Base-by-base conservation (phyloP, 352 stramenopile species). In the Phytopythium mirpurense region DNA sequence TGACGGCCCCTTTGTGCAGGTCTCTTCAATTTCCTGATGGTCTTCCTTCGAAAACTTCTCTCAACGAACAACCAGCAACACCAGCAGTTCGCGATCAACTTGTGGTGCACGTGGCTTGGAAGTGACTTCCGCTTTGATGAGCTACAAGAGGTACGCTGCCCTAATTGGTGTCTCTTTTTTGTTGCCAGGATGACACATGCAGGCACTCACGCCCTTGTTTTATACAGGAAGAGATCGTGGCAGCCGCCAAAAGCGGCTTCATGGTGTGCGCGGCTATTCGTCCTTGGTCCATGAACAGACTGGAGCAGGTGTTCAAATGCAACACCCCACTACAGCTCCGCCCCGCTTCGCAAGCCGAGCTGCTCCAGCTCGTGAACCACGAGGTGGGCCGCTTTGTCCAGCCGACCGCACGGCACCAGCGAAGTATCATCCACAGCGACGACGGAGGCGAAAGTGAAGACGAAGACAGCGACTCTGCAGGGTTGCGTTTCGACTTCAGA, bases 1-100 rank as follows among this genome's bases (percentile, higher is more conserved):
- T n/a, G n/a, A 12, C 34, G 41, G 4, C 21, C 34, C 23, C 6
- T 34, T 57, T 56, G 52, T 8, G 15, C 49, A 91, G 81, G 86
- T 50, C 73, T 91, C 26, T 90, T 84, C 58, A 80, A 77, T 32
- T 90, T 90, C 62, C 29, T 84, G n/a, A 90, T 93, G 80, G 56
- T 93, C 29, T 81, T 91, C 51, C 56, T 91, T 47, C 68, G 78
- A 3, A 93, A 93, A n/a, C 59, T 88, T 6, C 47, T 93, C 15
- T 87, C 78, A 11, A 74, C 72, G 21, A 56, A 68, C 1, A 73
- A 79, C 38, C 51, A 38, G 15, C 21, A 44, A 4, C 66, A 89
- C 42, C 73, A 85, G 53, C 56, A 72, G 21, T 83, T 88, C 40
- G 77, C 77, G 24, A 67, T 93, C 31, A 67, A 83, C 14, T 60